These are phyloP conservation scores for Pogostemon cablin DNA, from an alignment of 257 asterid genomes.

Conservation along the genomic window DNA sequence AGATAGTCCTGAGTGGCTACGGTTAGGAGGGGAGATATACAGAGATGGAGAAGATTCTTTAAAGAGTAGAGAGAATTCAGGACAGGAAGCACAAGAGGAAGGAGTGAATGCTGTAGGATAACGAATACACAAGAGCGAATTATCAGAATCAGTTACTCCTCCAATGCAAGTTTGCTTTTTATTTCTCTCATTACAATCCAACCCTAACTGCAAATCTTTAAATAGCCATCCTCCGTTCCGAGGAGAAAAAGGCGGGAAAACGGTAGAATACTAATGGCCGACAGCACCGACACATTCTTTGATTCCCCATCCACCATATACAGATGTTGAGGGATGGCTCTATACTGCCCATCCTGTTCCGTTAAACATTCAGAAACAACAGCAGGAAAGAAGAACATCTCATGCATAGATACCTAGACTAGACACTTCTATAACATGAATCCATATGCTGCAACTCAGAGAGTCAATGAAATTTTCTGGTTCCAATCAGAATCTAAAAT, in stretches of 20 bases:
- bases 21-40: constrained; percentile 82
- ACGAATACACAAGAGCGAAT: too few species aligned
- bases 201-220: constrained; percentile 70
- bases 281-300: constrained; percentile 69
- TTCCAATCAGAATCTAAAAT: too few species aligned
- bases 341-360: constrained; percentile 69
- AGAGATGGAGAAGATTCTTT: constrained; percentile 81
- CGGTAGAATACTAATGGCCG: constrained; percentile 76
- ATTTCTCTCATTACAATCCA: too few species aligned
- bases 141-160: too few species aligned
- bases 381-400: not conserved
- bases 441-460: constrained; percentile 10
- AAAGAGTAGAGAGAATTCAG: not conserved
- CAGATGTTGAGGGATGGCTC: constrained; percentile 71
- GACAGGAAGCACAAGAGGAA: too few species aligned
- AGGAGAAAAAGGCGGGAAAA: constrained; percentile 84
- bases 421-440: not conserved
- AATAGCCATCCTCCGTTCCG: constrained; percentile 92
- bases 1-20: constrained; percentile 80
- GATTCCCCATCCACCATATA: constrained; percentile 79
- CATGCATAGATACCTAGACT: not conserved
- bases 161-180: too few species aligned
- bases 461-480: not conserved
- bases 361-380: not conserved
- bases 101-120: too few species aligned